A percentile compares a stretch with the other conserved stretches of the same genome.
These are phyloP conservation scores for Mycena olivaceomarginata DNA, from an alignment of 768 basidiomycete species.

Conservation along the genomic window DNA sequence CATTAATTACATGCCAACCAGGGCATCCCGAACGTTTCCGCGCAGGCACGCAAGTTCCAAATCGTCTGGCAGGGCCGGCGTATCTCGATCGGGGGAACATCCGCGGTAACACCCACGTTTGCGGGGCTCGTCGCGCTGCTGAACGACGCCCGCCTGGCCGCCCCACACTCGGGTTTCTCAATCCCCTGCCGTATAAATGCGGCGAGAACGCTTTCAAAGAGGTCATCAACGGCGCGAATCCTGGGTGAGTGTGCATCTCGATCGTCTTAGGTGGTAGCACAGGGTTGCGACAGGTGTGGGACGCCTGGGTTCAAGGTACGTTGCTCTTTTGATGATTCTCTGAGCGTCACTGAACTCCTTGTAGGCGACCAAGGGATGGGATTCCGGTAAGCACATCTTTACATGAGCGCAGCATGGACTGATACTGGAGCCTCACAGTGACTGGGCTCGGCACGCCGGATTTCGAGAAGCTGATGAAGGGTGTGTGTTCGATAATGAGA, in stretches of 20 bases:
- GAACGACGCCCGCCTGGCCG: constrained; percentile 75
- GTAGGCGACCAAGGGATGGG: constrained; percentile 75
- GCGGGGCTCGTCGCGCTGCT: constrained; percentile 78
- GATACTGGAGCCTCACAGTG: background rate
- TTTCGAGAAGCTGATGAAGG: constrained; percentile 27
- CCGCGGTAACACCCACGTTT: constrained; percentile 79
- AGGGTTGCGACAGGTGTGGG: constrained; percentile 64
- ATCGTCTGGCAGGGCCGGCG: constrained; percentile 65
- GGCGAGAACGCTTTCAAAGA: constrained; percentile 70
- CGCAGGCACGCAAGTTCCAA: constrained; percentile 70
- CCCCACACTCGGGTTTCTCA: constrained; percentile 78
- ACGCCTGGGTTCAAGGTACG: constrained; percentile 80
- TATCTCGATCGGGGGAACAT: constrained; percentile 75
- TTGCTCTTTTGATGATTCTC: constrained; percentile 29
- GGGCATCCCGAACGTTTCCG: constrained; percentile 82
- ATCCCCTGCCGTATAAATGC: constrained; percentile 75
- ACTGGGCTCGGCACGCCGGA: constrained; percentile 28
- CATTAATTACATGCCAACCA: constrained; percentile 35
- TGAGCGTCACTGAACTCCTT: constrained; percentile 10
- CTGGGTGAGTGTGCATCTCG: constrained; percentile 56
- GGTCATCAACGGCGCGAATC: constrained; percentile 73
- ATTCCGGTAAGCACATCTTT: constrained; percentile 63
- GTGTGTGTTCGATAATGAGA: constrained; percentile 2
- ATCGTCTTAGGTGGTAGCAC: background rate
- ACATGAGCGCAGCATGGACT: background rate